Evolutionary conservation across 345 rosid species (phyloP).

Genomic region (Angophora floribunda): DNA sequence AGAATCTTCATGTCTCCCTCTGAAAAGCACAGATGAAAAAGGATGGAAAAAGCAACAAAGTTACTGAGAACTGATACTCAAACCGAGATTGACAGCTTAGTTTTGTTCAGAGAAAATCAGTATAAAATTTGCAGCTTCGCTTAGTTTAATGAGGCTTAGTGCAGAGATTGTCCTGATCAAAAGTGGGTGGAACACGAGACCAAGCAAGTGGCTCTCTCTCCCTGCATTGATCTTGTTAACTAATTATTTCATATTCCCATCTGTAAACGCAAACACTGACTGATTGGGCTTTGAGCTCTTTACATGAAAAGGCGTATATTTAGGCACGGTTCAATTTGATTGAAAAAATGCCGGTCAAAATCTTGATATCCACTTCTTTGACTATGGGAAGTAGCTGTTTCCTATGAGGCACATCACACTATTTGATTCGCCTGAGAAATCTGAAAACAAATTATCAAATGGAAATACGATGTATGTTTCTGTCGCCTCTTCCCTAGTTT

Average conservation of each 20-base stretch:
- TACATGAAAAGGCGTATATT: neutral
- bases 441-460: neutral
- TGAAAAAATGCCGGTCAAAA: neutral
- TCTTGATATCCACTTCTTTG: neutral
- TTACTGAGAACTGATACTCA: neutral
- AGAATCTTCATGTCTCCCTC: neutral
- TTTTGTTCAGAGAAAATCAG: neutral
- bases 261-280: neutral
- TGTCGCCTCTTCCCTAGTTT: neutral
- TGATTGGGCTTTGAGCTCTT: neutral
- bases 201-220: constrained; percentile 21
- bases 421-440: neutral
- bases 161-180: constrained; percentile 7
- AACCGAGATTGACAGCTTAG: neutral
- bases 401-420: neutral
- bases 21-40: neutral
- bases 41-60: neutral
- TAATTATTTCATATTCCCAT: neutral
- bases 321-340: neutral
- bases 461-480: neutral
- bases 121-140: neutral
- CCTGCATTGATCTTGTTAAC: neutral
- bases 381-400: neutral
- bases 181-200: constrained; percentile 40
- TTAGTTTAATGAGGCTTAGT: constrained; percentile 1